Conservation (phyloP, 306 rosid species). For the Trifolium pratense region DNA sequence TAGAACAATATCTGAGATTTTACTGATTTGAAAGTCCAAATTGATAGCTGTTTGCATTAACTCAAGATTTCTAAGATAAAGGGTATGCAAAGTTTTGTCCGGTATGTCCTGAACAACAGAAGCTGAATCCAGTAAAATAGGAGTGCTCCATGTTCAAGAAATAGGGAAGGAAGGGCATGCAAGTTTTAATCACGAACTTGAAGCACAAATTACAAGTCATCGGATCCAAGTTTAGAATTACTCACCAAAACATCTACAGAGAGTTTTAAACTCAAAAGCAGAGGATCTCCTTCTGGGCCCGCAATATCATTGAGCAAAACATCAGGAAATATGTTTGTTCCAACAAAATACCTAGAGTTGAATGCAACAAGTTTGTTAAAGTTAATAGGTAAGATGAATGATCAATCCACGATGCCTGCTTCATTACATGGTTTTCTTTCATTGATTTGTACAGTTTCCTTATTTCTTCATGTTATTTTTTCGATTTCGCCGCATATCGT, state of each 20-base stretch:
- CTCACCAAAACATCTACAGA: constrained; percentile 95
- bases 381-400: constrained; percentile 22
- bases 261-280: constrained; percentile 94
- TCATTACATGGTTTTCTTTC: constrained; percentile 1
- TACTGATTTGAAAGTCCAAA: constrained; percentile 15
- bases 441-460: constrained; percentile 1
- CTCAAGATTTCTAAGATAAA: constrained; percentile 1
- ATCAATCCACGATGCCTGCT: not conserved
- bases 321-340: constrained; percentile 83
- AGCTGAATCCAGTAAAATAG: constrained; percentile 33
- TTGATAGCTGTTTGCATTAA: constrained; percentile 10
- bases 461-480: not conserved
- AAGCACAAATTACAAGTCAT: constrained; percentile 20
- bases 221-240: constrained; percentile 36
- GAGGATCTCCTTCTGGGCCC: constrained; percentile 91
- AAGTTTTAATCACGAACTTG: constrained; percentile 27
- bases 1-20: constrained; percentile 24
- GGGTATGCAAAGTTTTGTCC: too few relatives aligned
- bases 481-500: not conserved
- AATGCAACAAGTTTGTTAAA: constrained; percentile 45
- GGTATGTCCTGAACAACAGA: constrained; percentile 25
- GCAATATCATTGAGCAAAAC: constrained; percentile 89
- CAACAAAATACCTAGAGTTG: constrained; percentile 72
- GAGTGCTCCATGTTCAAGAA: constrained; percentile 22
- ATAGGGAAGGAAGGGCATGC: constrained; percentile 14